These are phyloP conservation scores for Fusarium pilosicola DNA, from an alignment of 2,329 filamentous ascomycete genomes.

Conservation along the genomic window DNA sequence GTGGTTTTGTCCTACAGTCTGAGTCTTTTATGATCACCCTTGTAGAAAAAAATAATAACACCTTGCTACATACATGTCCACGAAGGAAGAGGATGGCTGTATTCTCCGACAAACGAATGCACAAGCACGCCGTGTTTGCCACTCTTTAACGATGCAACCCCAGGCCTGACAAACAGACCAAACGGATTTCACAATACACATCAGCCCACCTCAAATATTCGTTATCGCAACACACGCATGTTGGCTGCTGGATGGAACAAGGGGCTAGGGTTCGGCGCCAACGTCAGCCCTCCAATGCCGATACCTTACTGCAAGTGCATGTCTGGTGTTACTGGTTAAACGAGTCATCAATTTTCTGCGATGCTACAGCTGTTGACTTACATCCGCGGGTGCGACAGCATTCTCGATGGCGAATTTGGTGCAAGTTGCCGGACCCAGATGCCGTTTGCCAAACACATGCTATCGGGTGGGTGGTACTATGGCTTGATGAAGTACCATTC, in stretches of 20 bases:
- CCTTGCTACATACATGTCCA: not conserved
- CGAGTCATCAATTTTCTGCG: not conserved
- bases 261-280: slow-evolving; percentile 3
- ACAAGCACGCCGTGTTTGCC: slow-evolving; percentile 11
- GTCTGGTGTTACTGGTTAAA: not conserved
- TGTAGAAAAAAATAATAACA: not conserved
- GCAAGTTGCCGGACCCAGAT: not conserved
- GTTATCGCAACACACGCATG: slow-evolving; percentile 4
- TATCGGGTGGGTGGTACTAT: not conserved
- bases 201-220: slow-evolving; percentile 15
- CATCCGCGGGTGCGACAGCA: not conserved
- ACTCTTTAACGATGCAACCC: slow-evolving; percentile 23
- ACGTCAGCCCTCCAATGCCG: slow-evolving; percentile 2
- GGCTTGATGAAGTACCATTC: not conserved
- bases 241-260: not conserved
- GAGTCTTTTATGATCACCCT: not conserved
- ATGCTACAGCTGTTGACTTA: not conserved
- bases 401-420: not conserved
- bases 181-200: slow-evolving; percentile 1
- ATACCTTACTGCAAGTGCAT: not conserved
- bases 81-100: slow-evolving; percentile 1
- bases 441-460: not conserved
- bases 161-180: slow-evolving; percentile 5
- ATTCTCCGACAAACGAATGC: slow-evolving; percentile 23
- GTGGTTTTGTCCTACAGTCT: slow-evolving; percentile 6